Conservation (phyloP, 192 early-diverging fungal species). For the Dissophora globulifera region DNA sequence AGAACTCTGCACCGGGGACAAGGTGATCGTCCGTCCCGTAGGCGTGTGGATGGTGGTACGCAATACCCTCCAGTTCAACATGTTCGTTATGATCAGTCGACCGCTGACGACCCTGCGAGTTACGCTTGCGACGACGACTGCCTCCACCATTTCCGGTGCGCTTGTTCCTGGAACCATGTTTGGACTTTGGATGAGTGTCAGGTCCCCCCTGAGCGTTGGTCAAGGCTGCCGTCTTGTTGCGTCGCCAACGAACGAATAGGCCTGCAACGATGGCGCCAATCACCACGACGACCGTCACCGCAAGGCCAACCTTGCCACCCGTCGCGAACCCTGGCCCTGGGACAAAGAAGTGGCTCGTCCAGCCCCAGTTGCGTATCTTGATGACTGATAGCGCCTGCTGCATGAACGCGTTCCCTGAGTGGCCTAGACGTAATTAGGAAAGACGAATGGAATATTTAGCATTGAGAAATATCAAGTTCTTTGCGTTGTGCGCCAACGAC, state of each 20-base stretch:
- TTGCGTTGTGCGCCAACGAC: no score
- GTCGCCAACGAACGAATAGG: constrained; percentile 17
- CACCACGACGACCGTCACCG: constrained; percentile 19
- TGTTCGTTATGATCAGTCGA: background rate
- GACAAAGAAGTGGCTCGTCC: constrained; percentile 3
- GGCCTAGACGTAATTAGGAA: constrained; percentile 16
- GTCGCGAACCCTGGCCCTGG: constrained; percentile 18
- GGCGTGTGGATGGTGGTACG: background rate
- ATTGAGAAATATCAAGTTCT: no score
- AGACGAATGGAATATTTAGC: no score
- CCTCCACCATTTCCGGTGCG: background rate
- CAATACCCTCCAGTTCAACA: constrained; percentile 1
- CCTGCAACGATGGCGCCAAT: constrained; percentile 32
- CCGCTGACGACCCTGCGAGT: background rate
- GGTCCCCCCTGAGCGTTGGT: background rate
- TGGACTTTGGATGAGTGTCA: background rate
- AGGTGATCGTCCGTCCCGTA: no score
- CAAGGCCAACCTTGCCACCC: constrained; percentile 29
- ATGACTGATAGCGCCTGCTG: constrained; percentile 23
- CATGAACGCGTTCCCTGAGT: constrained; percentile 1
- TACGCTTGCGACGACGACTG: background rate
- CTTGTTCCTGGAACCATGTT: background rate
- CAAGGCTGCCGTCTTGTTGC: constrained; percentile 8
- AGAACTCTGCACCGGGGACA: no score
- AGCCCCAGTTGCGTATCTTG: constrained; percentile 9